Conservation (phyloP, 345 rosid species). For the Dimocarpus longan region DNA sequence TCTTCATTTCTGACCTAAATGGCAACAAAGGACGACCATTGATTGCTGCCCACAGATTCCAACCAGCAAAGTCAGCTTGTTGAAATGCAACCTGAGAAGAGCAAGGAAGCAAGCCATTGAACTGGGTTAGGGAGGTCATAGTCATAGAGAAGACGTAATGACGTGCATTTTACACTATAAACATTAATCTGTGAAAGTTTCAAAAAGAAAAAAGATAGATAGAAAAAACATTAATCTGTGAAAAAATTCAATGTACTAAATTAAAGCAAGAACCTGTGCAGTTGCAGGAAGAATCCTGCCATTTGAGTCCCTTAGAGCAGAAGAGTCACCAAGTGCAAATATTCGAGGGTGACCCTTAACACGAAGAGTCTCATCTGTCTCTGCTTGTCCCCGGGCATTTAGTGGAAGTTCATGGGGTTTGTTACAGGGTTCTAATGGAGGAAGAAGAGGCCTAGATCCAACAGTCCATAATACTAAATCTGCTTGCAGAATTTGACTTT, state of each 20-base stretch:
- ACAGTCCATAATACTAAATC: slow-evolving; percentile 94
- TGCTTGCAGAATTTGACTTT: slow-evolving; percentile 66
- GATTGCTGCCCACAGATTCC: slow-evolving; percentile 98
- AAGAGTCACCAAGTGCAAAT: slow-evolving; percentile 91
- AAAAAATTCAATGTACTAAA: background rate
- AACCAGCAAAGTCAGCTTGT: slow-evolving; percentile 95
- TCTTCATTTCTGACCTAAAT: slow-evolving; percentile 55
- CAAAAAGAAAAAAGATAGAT: too few species aligned
- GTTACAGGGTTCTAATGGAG: slow-evolving; percentile 53
- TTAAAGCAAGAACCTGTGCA: slow-evolving; percentile 62
- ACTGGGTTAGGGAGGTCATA: background rate
- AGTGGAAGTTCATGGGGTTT: slow-evolving; percentile 56
- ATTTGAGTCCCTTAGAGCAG: slow-evolving; percentile 70
- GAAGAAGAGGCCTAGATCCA: slow-evolving; percentile 81
- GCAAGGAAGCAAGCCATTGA: slow-evolving; percentile 17
- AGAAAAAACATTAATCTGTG: too few species aligned
- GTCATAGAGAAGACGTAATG: background rate
- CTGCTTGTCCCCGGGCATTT: slow-evolving; percentile 83
- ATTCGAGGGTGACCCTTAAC: slow-evolving; percentile 94
- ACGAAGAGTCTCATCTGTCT: slow-evolving; percentile 93
- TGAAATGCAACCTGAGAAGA: slow-evolving; percentile 87
- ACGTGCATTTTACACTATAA: background rate
- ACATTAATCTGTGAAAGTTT: background rate
- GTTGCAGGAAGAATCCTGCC: slow-evolving; percentile 91
- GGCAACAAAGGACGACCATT: slow-evolving; percentile 87